phyloP scores from a whole-genome alignment of 1,284 basidiomycete genomes.

The Moniliophthora roreri region DNA sequence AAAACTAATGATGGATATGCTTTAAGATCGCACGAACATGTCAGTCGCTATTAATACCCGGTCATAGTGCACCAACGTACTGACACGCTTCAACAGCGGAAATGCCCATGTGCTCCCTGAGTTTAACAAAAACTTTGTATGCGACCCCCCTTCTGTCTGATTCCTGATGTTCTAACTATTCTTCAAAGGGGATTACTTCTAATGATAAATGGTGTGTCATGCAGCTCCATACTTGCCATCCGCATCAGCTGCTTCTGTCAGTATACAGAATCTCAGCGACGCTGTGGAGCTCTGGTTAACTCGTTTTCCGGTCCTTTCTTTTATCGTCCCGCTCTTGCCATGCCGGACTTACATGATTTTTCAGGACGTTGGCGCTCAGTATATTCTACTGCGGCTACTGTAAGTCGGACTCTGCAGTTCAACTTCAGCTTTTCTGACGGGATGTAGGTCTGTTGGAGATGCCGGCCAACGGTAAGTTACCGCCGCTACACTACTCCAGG shows the following conservation, averaged over 20 bases:
- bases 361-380: constrained; percentile 46
- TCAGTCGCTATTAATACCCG: constrained; percentile 21
- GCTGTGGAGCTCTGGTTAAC: too few species aligned
- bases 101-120: constrained; percentile 51
- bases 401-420: constrained; percentile 21
- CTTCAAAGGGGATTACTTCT: constrained; percentile 42
- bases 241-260: too few species aligned
- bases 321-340: too few species aligned
- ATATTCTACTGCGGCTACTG: constrained; percentile 63
- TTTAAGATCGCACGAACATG: constrained; percentile 55
- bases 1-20: constrained; percentile 4
- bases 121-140: constrained; percentile 54
- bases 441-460: constrained; percentile 50
- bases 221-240: too few species aligned
- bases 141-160: constrained; percentile 14
- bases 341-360: too few species aligned
- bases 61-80: not conserved
- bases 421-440: not conserved
- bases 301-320: too few species aligned
- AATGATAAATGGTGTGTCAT: constrained; percentile 44
- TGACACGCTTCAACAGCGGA: constrained; percentile 33
- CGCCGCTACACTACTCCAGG: not conserved
- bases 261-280: too few species aligned
- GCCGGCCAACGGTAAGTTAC: constrained; percentile 47
- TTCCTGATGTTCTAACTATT: not conserved